Percentiles rank a stretch among this genome's conserved stretches.
These are phyloP conservation scores for Cladosporium cucumerinum DNA, from an alignment of 2,329 filamentous ascomycete species.

Conservation along the genomic window DNA sequence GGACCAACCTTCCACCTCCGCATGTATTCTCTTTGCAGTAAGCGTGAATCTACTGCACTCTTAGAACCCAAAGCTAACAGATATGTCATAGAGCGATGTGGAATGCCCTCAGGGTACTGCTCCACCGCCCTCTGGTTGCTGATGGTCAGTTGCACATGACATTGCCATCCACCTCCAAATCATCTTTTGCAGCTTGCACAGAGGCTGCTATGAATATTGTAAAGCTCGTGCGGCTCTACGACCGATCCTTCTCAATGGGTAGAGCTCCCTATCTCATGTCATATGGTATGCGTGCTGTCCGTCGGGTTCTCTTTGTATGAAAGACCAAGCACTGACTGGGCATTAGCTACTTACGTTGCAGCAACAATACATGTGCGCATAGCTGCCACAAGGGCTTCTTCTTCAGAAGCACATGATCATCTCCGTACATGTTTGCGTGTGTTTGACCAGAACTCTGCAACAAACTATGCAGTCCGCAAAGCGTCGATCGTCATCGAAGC, in stretches of 20 bases:
- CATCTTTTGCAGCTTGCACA: constrained; percentile 46
- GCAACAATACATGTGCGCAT: constrained; percentile 53
- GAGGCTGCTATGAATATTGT: constrained; percentile 47
- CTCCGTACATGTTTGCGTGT: constrained; percentile 47
- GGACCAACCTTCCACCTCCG: constrained; percentile 3
- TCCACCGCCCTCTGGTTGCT: constrained; percentile 53
- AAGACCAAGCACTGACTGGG: neutral
- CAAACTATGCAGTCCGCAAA: constrained; percentile 49
- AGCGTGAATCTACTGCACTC: neutral
- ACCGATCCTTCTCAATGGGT: constrained; percentile 45
- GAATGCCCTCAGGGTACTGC: constrained; percentile 51
- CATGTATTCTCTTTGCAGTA: constrained; percentile 15
- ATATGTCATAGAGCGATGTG: constrained; percentile 42
- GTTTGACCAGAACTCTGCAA: constrained; percentile 50
- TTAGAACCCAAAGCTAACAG: constrained; percentile 5
- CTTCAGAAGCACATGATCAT: constrained; percentile 40
- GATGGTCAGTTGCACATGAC: constrained; percentile 48
- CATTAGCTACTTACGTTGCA: constrained; percentile 48
- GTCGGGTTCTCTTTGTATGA: neutral
- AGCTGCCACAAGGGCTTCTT: constrained; percentile 44
- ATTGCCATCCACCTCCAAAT: constrained; percentile 40
- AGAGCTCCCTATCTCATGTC: constrained; percentile 53
- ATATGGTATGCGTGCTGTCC: constrained; percentile 38
- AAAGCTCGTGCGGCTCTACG: constrained; percentile 44
- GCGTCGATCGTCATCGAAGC: constrained; percentile 46